These are phyloP conservation scores for Aspergillus incahuasiensis DNA, from an alignment of 495 filamentous ascomycete genomes.

Conservation along the genomic window DNA sequence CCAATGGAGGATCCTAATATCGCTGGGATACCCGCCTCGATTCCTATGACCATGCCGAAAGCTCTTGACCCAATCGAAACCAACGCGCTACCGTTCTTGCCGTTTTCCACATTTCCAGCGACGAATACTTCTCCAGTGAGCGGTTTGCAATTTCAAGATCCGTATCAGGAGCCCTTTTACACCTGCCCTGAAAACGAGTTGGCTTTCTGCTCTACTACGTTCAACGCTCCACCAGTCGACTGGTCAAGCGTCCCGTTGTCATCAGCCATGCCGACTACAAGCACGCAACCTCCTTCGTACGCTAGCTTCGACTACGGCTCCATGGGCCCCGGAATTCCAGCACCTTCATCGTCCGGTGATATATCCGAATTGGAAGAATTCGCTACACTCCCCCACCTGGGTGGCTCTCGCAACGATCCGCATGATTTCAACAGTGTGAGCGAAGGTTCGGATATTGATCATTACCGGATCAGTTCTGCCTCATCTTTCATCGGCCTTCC, in stretches of 20 bases:
- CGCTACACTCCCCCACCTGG: conserved; percentile 36
- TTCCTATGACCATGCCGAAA: conserved; percentile 29
- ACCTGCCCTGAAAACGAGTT: conserved; percentile 57
- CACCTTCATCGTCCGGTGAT: conserved; percentile 70
- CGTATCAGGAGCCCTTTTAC: conserved; percentile 39
- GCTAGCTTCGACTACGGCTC: conserved; percentile 61
- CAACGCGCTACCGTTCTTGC: conserved; percentile 32
- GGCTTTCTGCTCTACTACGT: conserved; percentile 61
- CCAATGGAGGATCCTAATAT: conserved; percentile 35
- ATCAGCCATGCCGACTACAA: conserved; percentile 54
- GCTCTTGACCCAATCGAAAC: conserved; percentile 38
- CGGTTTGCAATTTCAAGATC: conserved; percentile 43
- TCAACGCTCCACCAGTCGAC: conserved; percentile 61
- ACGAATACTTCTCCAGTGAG: conserved; percentile 35
- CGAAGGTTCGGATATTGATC: conserved; percentile 51
- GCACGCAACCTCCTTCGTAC: conserved; percentile 67
- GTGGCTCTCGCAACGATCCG: conserved; percentile 29
- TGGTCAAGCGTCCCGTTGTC: conserved; percentile 71
- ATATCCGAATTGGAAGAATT: conserved; percentile 71
- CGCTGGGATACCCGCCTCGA: conserved; percentile 17
- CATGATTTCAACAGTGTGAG: conserved; percentile 48
- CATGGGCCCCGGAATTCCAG: conserved; percentile 41
- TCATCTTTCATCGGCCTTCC: conserved; percentile 52
- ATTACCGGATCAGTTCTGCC: conserved; percentile 48
- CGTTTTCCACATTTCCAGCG: conserved; percentile 33